Percentiles rank a stretch among this genome's conserved stretches.
Conservation (phyloP, 345 rosid species). For the Gossypium raimondii region DNA sequence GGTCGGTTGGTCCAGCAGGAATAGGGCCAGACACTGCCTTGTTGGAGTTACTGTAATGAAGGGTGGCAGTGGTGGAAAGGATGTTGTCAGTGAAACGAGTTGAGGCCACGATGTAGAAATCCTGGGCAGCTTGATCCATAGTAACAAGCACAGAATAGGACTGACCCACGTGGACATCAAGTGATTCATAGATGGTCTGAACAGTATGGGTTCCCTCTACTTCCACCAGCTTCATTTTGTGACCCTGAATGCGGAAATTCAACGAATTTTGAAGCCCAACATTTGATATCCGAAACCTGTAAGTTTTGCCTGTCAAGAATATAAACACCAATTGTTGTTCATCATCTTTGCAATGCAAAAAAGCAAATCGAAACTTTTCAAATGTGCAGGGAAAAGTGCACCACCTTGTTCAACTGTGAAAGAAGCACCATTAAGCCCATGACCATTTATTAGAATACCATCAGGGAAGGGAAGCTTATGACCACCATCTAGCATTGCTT, state of each 20-base stretch:
- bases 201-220: conserved; percentile 89
- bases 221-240: conserved; percentile 75
- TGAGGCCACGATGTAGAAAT: conserved; percentile 58
- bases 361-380: not conserved
- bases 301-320: conserved; percentile 53
- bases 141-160: conserved; percentile 85
- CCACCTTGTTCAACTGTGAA: conserved; percentile 76
- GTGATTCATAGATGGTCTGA: conserved; percentile 53
- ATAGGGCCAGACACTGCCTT: conserved; percentile 37
- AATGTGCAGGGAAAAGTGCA: conserved; percentile 5
- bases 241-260: conserved; percentile 66
- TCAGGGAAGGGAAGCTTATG: conserved; percentile 57
- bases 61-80: conserved; percentile 42
- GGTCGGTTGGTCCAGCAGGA: conserved; percentile 44
- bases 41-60: conserved; percentile 64
- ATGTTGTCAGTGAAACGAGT: conserved; percentile 48
- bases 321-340: not conserved
- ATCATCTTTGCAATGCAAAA: not conserved
- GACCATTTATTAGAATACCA: conserved; percentile 75
- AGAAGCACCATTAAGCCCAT: conserved; percentile 39
- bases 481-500: conserved; percentile 52
- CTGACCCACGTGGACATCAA: conserved; percentile 84
- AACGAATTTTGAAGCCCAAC: conserved; percentile 75
- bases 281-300: conserved; percentile 79
- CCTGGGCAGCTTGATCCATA: conserved; percentile 58